These are phyloP conservation scores for Penicillium sp. DNA, from an alignment of 2,329 filamentous ascomycete genomes.

Conservation along the genomic window DNA sequence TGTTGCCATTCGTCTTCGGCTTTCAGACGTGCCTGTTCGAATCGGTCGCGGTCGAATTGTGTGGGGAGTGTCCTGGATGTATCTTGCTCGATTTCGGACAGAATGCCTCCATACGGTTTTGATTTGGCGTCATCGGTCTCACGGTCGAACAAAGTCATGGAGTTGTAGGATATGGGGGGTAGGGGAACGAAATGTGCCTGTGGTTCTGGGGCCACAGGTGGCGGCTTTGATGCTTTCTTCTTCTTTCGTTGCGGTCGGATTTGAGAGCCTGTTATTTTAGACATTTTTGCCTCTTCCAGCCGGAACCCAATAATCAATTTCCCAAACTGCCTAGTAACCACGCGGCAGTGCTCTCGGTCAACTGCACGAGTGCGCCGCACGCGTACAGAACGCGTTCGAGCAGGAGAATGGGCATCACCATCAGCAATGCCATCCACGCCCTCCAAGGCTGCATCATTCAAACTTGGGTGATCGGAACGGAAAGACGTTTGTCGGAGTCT, in stretches of 20 bases:
- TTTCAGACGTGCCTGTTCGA: constrained; percentile 84
- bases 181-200: constrained; percentile 60
- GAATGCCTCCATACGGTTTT: constrained; percentile 92
- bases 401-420: constrained; percentile 18
- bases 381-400: constrained; percentile 59
- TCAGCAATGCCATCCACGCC: constrained; percentile 14
- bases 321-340: constrained; percentile 41
- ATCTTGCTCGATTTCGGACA: constrained; percentile 84
- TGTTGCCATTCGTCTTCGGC: constrained; percentile 90
- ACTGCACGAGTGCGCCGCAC: constrained; percentile 54
- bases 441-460: constrained; percentile 21
- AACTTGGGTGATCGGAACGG: constrained; percentile 23
- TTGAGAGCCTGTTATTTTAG: constrained; percentile 58
- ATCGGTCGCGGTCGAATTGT: constrained; percentile 75
- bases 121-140: constrained; percentile 85
- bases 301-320: constrained; percentile 60
- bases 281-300: constrained; percentile 58
- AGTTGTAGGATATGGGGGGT: constrained; percentile 65
- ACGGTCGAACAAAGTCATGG: constrained; percentile 86
- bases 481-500: constrained; percentile 36
- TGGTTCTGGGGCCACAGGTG: constrained; percentile 40
- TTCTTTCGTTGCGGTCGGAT: constrained; percentile 59
- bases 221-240: constrained; percentile 43
- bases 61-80: constrained; percentile 84
- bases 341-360: constrained; percentile 41